phyloP scores from a whole-genome alignment of 2,329 filamentous ascomycete genomes.

The Colletotrichum karsti region DNA sequence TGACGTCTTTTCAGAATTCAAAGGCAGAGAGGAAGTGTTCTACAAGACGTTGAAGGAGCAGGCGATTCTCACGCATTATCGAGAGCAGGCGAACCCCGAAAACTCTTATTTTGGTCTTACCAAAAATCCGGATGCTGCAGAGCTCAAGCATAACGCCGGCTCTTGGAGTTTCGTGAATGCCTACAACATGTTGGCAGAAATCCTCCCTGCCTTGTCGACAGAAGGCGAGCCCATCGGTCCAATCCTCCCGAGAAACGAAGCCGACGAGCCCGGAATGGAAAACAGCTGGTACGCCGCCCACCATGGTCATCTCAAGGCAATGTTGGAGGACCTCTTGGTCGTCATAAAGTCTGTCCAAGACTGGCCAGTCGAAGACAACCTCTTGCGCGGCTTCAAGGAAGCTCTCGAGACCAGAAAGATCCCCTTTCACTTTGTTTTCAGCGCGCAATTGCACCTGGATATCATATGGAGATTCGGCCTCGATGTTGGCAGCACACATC shows the following conservation, averaged over 20 bases:
- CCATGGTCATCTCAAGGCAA: not conserved
- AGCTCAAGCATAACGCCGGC: not conserved
- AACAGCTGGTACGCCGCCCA: not conserved
- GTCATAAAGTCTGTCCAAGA: conserved; percentile 27
- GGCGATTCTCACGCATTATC: not conserved
- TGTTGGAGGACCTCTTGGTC: conserved; percentile 1
- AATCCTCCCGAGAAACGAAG: not conserved
- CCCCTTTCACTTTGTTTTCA: conserved; percentile 48
- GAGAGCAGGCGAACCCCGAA: not conserved
- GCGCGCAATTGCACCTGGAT: conserved; percentile 47
- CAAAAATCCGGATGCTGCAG: no score
- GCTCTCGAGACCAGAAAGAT: conserved; percentile 38
- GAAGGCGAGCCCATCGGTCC: not conserved
- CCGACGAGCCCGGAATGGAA: not conserved
- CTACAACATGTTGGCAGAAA: not conserved
- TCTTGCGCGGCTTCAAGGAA: conserved; percentile 44
- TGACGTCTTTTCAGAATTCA: conserved; percentile 32
- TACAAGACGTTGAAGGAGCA: not conserved
- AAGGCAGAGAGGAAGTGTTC: not conserved
- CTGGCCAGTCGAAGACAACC: conserved; percentile 45
- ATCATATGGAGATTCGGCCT: conserved; percentile 45
- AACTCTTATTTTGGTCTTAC: not conserved
- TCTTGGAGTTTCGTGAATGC: not conserved
- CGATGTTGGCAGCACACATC: conserved; percentile 35
- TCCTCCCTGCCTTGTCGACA: not conserved